phyloP scores from a whole-genome alignment of 2,329 filamentous ascomycete species.

The Aspergillus chevalieri region DNA sequence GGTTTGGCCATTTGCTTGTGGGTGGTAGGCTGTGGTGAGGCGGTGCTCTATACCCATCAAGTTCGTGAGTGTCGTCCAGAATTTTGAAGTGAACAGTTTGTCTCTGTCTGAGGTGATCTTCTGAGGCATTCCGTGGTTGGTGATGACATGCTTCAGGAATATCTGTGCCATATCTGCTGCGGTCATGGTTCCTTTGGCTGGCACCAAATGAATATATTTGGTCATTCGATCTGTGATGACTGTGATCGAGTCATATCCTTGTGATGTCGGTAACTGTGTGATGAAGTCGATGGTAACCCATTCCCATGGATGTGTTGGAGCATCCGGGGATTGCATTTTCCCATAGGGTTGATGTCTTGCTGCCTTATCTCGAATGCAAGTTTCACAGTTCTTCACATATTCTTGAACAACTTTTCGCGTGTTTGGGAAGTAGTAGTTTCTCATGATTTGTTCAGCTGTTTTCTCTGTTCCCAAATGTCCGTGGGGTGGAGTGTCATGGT shows the following conservation, averaged over 20 bases:
- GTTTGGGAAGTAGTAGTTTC: neutral
- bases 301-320: too few species aligned
- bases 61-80: neutral
- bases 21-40: neutral
- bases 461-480: neutral
- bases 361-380: neutral
- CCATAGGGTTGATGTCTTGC: neutral
- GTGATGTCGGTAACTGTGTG: too few species aligned
- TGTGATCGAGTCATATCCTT: too few species aligned
- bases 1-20: slow-evolving; percentile 1
- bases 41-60: neutral
- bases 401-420: neutral
- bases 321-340: neutral
- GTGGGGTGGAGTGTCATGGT: neutral
- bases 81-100: neutral
- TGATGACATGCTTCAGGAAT: too few species aligned
- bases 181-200: too few species aligned
- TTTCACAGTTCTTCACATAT: neutral
- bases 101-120: neutral
- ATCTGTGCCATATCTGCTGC: too few species aligned
- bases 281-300: too few species aligned
- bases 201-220: too few species aligned
- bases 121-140: too few species aligned
- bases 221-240: too few species aligned
- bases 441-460: neutral